A percentile compares a stretch with the other conserved stretches of the same genome.
phyloP scores from a whole-genome alignment of 2,329 filamentous ascomycete genomes.

The Cercospora sp. region DNA sequence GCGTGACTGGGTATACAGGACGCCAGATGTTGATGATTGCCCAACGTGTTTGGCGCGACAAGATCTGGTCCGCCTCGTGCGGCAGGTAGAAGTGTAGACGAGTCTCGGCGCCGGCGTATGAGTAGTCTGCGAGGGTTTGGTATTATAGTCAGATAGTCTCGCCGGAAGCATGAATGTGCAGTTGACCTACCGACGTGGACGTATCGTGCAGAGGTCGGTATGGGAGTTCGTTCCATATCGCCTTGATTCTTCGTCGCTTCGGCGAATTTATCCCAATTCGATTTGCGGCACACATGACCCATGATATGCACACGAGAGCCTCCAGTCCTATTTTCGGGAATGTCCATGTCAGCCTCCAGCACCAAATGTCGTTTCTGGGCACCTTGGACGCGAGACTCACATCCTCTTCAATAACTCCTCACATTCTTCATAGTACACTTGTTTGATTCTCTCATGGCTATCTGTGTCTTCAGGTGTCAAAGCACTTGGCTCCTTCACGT shows the following conservation, averaged over 20 bases:
- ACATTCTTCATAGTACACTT: constrained; percentile 15
- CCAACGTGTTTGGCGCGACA: constrained; percentile 11
- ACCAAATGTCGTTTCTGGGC: neutral
- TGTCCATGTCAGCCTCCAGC: neutral
- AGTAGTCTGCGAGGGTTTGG: constrained; percentile 7
- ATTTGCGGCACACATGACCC: constrained; percentile 13
- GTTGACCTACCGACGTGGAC: constrained; percentile 8
- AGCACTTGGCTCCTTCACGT: neutral
- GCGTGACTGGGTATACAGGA: constrained; percentile 14
- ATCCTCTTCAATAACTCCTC: constrained; percentile 12
- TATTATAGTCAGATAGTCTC: neutral
- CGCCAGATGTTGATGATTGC: constrained; percentile 23
- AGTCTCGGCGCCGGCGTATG: constrained; percentile 13
- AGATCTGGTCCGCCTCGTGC: neutral
- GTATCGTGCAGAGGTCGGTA: constrained; percentile 12
- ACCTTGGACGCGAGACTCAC: neutral
- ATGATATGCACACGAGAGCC: constrained; percentile 11
- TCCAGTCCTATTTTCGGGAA: neutral
- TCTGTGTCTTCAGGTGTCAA: constrained; percentile 2
- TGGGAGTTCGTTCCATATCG: constrained; percentile 10
- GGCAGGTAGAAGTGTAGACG: constrained; percentile 4
- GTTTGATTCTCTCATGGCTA: constrained; percentile 9
- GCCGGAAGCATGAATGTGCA: neutral
- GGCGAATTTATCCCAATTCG: constrained; percentile 9
- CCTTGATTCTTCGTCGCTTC: constrained; percentile 5